Evolutionary conservation across 768 basidiomycete genomes (phyloP).

Genomic region (Coprinopsis strossmayeri): DNA sequence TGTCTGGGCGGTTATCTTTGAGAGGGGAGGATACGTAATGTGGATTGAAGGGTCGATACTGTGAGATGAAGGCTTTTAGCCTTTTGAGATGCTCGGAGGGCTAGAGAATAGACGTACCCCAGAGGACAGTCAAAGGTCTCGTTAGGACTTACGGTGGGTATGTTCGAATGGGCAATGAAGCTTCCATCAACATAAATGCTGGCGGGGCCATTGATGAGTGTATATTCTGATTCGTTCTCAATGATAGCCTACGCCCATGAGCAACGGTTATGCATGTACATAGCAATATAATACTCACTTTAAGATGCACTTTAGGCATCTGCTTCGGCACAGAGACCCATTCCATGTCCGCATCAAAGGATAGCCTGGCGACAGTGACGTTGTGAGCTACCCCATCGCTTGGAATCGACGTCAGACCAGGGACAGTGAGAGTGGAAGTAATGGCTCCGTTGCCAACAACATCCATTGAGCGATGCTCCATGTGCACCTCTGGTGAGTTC

Average conservation of each 20-base stretch:
- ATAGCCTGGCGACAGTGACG: slow-evolving; percentile 32
- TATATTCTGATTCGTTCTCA: slow-evolving; percentile 48
- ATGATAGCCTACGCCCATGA: slow-evolving; percentile 32
- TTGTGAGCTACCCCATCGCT: slow-evolving; percentile 33
- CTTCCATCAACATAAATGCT: slow-evolving; percentile 51
- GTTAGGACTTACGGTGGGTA: slow-evolving; percentile 34
- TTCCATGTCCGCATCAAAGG: slow-evolving; percentile 30
- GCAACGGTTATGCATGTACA: slow-evolving; percentile 11
- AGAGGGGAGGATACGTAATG: slow-evolving; percentile 32
- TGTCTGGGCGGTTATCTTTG: slow-evolving; percentile 24
- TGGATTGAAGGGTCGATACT: slow-evolving; percentile 22
- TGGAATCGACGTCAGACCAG: slow-evolving; percentile 35
- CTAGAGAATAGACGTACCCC: too few species aligned
- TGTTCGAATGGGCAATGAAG: slow-evolving; percentile 41
- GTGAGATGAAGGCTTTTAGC: too few species aligned
- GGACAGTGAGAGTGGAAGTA: slow-evolving; percentile 34
- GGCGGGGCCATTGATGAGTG: slow-evolving; percentile 38
- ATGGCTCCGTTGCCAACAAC: slow-evolving; percentile 24
- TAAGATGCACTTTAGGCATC: not conserved
- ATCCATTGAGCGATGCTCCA: not conserved
- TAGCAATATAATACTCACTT: not conserved
- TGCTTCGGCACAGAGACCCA: slow-evolving; percentile 34
- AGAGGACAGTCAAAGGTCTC: slow-evolving; percentile 40
- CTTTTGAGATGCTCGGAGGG: too few species aligned
- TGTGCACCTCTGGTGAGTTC: not conserved